Base-by-base conservation (phyloP, 2,329 filamentous ascomycete genomes). In the Acarospora socialis region DNA sequence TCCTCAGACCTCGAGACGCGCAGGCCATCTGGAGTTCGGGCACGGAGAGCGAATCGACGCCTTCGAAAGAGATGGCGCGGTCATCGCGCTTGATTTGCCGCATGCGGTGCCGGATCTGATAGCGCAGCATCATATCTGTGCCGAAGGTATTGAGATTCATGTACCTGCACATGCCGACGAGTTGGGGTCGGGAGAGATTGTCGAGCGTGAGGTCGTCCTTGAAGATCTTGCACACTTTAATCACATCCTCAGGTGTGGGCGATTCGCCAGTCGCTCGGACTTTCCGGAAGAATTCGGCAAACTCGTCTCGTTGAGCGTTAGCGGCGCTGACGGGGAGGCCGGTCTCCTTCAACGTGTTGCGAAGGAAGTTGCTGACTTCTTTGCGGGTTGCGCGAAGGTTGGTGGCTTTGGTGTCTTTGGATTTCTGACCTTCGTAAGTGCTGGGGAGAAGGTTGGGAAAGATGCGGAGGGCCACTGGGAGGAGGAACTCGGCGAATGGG, bases 191-290 rank as follows among this genome's bases (percentile, higher is more conserved):
- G 12, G 86, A 94, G 43, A 98, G 63, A 60, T 98, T 98, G 72
- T 98, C 90, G 19, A 98, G 68, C 0, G 90, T 98, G 48, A 98
- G 55, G 55, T 98, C 90, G 53, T 98, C 90, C 56, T 90, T 92
- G 73, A 98, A 98, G 43, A 92, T 80, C 68, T 94, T 92, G 74
- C 90, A 95, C 41, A 98, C 87, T 60, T 90, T 93, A 66, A 98
- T 92, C 41, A 98, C 83, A 52, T 98, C 90, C 43, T 86, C 71
- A 33, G 76, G 71, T 4, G 81, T 90, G 1, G 90, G 90, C 27
- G 78, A 68, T 62, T 95, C 87, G 42, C 87, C 90, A 1, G 87
- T 94, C 12, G 82, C 76, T 33, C 90, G 70, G 40, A 95, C 73
- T 65, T 98, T 98, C 53, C 82, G 79, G 77, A 98, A 98, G 61